Evolutionary conservation across 2,329 filamentous ascomycete species (phyloP).

Genomic region (Ciborinia camelliae): DNA sequence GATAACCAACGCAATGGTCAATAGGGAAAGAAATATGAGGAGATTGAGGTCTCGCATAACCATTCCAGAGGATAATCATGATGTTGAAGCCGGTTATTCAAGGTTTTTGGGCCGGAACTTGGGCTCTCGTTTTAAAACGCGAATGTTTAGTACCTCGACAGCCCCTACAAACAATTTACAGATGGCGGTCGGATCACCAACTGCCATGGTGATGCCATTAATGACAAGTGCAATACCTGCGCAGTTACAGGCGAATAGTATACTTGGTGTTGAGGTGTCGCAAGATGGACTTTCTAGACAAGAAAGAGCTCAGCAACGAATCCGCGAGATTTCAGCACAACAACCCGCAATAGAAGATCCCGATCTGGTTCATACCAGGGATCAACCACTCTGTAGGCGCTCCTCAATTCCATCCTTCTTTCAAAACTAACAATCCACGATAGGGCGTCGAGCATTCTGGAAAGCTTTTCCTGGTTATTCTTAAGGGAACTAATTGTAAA

Average conservation of each 20-base stretch:
- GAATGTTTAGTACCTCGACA: slow-evolving; percentile 11
- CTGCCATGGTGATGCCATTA: slow-evolving; percentile 22
- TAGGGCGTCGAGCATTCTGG: slow-evolving; percentile 30
- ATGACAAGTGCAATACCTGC: slow-evolving; percentile 19
- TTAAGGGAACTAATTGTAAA: slow-evolving; percentile 9
- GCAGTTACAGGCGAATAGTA: slow-evolving; percentile 3
- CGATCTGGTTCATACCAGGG: slow-evolving; percentile 23
- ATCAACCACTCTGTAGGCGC: slow-evolving; percentile 27
- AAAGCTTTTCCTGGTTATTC: slow-evolving; percentile 34
- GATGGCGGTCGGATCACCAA: slow-evolving; percentile 18
- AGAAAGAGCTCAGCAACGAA: slow-evolving; percentile 29
- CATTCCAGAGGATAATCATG: slow-evolving; percentile 23
- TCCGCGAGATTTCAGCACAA: slow-evolving; percentile 29
- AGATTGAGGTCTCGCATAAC: slow-evolving; percentile 37
- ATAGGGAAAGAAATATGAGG: slow-evolving; percentile 69
- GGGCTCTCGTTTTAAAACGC: slow-evolving; percentile 19
- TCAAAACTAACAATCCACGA: slow-evolving; percentile 12
- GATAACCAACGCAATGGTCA: slow-evolving; percentile 83
- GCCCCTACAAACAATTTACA: neutral
- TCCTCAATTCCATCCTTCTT: neutral
- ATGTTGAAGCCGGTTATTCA: slow-evolving; percentile 16
- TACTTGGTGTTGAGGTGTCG: slow-evolving; percentile 13
- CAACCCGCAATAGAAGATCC: slow-evolving; percentile 30
- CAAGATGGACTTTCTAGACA: slow-evolving; percentile 20
- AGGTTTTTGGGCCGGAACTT: slow-evolving; percentile 21